These are phyloP conservation scores for Neoarthrinium moseri DNA, from an alignment of 2,329 filamentous ascomycete species.

Conservation along the genomic window DNA sequence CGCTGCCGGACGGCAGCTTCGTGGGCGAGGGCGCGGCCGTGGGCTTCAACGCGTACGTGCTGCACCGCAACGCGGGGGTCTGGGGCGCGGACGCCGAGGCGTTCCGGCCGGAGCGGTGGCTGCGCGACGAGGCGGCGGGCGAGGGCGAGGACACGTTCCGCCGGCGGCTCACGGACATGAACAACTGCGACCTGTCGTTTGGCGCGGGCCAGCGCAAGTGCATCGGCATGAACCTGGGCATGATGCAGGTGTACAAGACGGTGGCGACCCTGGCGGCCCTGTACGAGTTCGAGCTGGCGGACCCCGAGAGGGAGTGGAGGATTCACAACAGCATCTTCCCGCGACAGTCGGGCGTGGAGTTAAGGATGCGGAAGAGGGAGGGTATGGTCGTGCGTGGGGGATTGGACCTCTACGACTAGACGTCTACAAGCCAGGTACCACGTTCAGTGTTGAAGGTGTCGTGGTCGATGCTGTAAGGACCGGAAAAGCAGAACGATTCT, in stretches of 20 bases:
- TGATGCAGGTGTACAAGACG: constrained; percentile 27
- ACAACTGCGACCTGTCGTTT: constrained; percentile 30
- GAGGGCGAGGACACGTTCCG: constrained; percentile 24
- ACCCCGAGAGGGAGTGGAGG: constrained; percentile 6
- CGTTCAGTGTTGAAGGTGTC: too few species aligned
- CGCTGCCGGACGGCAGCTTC: constrained; percentile 20
- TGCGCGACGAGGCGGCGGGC: constrained; percentile 25
- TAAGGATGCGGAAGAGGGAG: neutral
- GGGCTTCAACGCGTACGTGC: constrained; percentile 27
- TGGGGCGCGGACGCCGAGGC: constrained; percentile 37
- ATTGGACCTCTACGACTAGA: too few species aligned
- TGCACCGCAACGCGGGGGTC: constrained; percentile 26
- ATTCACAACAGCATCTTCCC: constrained; percentile 6
- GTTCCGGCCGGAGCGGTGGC: constrained; percentile 41
- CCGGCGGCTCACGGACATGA: constrained; percentile 51
- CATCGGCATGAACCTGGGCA: constrained; percentile 18
- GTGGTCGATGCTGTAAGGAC: too few species aligned
- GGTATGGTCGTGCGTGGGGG: too few species aligned
- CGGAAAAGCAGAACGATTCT: too few species aligned
- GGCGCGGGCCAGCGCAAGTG: constrained; percentile 8
- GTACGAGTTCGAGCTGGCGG: constrained; percentile 26
- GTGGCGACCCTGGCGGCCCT: constrained; percentile 34
- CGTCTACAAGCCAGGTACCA: too few species aligned
- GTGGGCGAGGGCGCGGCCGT: constrained; percentile 26
- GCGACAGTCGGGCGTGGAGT: neutral